These are phyloP conservation scores for Aurinia saxatilis DNA, from an alignment of 345 rosid species.

Conservation along the genomic window DNA sequence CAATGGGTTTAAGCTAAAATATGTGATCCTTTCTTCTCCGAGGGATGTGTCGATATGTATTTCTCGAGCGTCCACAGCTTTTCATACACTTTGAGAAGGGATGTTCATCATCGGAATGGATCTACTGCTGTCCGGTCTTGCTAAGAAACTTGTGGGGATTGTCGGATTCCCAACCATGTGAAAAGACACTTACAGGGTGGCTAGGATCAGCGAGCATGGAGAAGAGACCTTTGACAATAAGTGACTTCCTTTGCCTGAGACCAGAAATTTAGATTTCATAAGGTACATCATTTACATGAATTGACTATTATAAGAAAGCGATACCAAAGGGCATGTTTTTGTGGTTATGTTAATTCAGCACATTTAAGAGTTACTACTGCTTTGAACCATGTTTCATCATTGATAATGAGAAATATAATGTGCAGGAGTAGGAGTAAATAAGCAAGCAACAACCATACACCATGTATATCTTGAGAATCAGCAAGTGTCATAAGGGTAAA, in stretches of 20 bases:
- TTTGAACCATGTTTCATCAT: background rate
- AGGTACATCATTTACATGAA: background rate
- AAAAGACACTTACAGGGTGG: no score
- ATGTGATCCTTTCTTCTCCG: no score
- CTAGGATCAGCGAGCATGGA: no score
- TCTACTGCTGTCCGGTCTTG: no score
- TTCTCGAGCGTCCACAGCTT: no score
- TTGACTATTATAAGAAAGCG: background rate
- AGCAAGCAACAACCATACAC: background rate
- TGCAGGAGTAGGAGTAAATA: background rate
- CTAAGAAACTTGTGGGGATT: no score
- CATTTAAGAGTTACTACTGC: background rate
- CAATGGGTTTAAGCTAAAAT: no score
- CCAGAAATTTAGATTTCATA: background rate
- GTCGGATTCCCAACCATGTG: no score
- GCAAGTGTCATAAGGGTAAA: background rate
- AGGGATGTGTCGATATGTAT: no score
- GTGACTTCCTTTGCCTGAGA: slow-evolving; percentile 77
- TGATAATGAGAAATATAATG: background rate
- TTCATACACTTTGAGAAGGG: no score
- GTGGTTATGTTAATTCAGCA: background rate
- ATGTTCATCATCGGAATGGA: no score
- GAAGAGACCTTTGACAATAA: no score
- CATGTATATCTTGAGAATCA: background rate
- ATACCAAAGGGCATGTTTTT: background rate